Evolutionary conservation across 2,329 filamentous ascomycete species (phyloP), one percentile per base, ranked within the genome.

Genomic region (Arachnomyces sp.): DNA sequence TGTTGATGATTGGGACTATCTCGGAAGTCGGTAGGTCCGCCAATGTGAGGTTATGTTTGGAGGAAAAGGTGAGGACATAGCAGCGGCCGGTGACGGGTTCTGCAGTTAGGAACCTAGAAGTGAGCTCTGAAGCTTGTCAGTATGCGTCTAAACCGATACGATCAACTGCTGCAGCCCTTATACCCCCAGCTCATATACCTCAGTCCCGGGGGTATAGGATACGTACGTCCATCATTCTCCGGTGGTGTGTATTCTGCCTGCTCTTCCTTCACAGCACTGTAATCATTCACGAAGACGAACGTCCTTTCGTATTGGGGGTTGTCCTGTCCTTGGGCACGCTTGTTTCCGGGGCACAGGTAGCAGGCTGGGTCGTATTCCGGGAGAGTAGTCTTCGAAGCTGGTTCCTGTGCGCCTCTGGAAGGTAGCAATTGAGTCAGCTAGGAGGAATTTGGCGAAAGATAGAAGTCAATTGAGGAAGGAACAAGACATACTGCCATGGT

Each of bases 221-320:
- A 52, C 65, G 46, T 57, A 74, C 73, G 68, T 47, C 67, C 70
- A 54, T 68, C 63, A 42, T 70, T 60, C n/a, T 65, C 60, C 15
- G 68, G 61, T 11, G 67, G 67, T 14, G 68, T 64, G 63, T 96
- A 98, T 35, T 85, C 80, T 20, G 82, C 80, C 63, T 98, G 92
- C 47, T 84, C 74, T 65, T 95, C 89, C 66, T 94, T 95, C 37
- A 98, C 90, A 2, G 92, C 92, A 55, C 87, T 93, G 65, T 92
- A 98, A 62, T 98, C 92, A 56, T 98, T 98, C 51, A 96, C 84
- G 57, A 98, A 98, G 30, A 90, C 82, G 59, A 93, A 96, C 0
- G 88, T 94, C 55, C 78, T 78, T 38, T 84, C 74, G 59, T 96
- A 98, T 39, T 84, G 72, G 1, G 92, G 90, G 55, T 98, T 98